phyloP scores from a whole-genome alignment of 257 asterid species.

The Knoxia roxburghii region DNA sequence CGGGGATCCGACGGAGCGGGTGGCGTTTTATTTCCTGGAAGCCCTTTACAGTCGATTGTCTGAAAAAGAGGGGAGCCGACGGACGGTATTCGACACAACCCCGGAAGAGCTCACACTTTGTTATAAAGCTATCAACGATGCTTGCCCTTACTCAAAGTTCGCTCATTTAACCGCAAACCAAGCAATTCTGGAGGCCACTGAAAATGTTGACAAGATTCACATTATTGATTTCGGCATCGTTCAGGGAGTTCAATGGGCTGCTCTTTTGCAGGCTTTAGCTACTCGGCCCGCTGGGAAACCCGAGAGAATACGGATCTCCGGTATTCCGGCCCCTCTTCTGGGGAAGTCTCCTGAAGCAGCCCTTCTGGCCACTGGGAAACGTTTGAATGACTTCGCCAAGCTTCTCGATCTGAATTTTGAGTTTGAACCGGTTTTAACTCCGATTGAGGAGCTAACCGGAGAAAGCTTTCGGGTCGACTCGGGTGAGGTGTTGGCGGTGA shows the following conservation, averaged over 20 bases:
- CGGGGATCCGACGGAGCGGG: constrained; percentile 79
- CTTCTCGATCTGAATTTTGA: constrained; percentile 78
- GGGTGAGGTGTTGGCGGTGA: constrained; percentile 65
- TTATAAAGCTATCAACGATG: constrained; percentile 73
- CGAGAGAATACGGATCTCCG: constrained; percentile 59
- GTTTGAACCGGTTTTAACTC: constrained; percentile 67
- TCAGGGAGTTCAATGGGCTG: constrained; percentile 98
- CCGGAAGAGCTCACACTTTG: constrained; percentile 72
- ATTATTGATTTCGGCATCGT: constrained; percentile 89
- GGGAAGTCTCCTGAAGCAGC: constrained; percentile 59
- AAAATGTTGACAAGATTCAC: constrained; percentile 55
- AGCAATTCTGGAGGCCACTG: constrained; percentile 86
- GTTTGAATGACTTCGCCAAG: constrained; percentile 71
- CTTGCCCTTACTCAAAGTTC: constrained; percentile 91
- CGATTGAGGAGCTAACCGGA: constrained; percentile 42
- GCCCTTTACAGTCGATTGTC: constrained; percentile 58
- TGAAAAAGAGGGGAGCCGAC: constrained; percentile 19
- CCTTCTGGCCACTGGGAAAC: constrained; percentile 78
- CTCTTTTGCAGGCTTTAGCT: constrained; percentile 87
- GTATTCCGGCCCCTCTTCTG: constrained; percentile 74
- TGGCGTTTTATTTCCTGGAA: constrained; percentile 66
- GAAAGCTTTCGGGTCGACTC: constrained; percentile 59
- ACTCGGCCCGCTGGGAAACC: constrained; percentile 91
- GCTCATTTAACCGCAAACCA: constrained; percentile 91
- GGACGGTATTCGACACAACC: constrained; percentile 30